phyloP scores from a whole-genome alignment of 139 green algal genomes.

The Tetraselmis striata region DNA sequence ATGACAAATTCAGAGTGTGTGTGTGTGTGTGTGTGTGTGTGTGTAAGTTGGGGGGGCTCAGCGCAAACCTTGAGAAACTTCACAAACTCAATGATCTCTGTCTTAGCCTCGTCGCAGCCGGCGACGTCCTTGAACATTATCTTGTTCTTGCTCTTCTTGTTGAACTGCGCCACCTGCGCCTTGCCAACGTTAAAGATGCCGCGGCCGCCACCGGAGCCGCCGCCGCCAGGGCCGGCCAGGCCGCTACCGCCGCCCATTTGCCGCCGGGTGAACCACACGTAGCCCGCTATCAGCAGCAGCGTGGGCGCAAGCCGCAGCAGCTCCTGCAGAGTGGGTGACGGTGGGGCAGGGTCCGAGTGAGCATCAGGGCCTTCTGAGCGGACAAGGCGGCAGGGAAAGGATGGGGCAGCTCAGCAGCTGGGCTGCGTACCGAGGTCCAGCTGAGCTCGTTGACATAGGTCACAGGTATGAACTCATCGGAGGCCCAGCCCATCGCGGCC shows the following conservation, averaged over 20 bases:
- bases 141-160: conserved; percentile 88
- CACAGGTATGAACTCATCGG: conserved; percentile 28
- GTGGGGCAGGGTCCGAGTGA: too few relatives aligned
- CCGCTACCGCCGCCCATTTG: conserved; percentile 48
- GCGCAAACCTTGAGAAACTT: conserved; percentile 94
- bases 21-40: too few relatives aligned
- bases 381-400: too few relatives aligned
- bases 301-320: conserved; percentile 78
- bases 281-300: conserved; percentile 83
- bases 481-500: conserved; percentile 29
- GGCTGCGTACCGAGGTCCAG: conserved; percentile 51
- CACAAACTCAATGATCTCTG: conserved; percentile 97
- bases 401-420: too few relatives aligned
- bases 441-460: conserved; percentile 67
- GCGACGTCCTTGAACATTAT: conserved; percentile 90
- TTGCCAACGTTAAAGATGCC: conserved; percentile 91
- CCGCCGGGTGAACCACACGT: conserved; percentile 79
- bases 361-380: too few relatives aligned
- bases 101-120: conserved; percentile 93
- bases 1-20: too few relatives aligned
- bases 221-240: conserved; percentile 23
- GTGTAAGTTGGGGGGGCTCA: too few relatives aligned
- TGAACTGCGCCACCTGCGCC: conserved; percentile 51
- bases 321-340: too few relatives aligned
- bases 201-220: conserved; percentile 39